Conservation (phyloP, 805 yeast genomes). For the Spencermartinsiella europaea region DNA sequence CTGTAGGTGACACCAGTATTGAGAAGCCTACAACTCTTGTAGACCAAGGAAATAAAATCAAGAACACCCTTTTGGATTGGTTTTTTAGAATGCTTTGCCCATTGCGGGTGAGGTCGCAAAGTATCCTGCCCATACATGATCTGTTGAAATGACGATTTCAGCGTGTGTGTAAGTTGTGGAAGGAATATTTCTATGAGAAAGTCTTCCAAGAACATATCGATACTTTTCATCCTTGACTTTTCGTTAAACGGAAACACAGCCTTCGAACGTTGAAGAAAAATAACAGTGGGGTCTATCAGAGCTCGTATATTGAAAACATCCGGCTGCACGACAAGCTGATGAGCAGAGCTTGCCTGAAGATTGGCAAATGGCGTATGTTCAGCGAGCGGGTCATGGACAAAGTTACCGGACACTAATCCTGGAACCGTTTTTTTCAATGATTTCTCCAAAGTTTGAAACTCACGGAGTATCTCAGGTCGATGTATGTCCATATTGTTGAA, state of each 20-base stretch:
- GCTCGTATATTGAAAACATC: constrained; percentile 76
- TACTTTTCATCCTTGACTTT: constrained; percentile 20
- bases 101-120: constrained; percentile 31
- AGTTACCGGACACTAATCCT: constrained; percentile 44
- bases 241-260: constrained; percentile 32
- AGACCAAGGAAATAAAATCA: constrained; percentile 44
- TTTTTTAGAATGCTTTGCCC: constrained; percentile 25
- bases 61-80: constrained; percentile 39
- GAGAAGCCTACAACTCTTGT: constrained; percentile 45
- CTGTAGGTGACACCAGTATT: constrained; percentile 60
- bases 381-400: constrained; percentile 30
- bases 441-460: constrained; percentile 37
- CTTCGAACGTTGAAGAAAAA: constrained; percentile 58
- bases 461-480: constrained; percentile 20
- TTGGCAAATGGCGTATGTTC: constrained; percentile 33
- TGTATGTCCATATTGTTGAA: constrained; percentile 31
- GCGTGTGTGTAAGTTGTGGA: constrained; percentile 54
- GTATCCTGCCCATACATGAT: constrained; percentile 39
- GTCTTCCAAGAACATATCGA: constrained; percentile 45
- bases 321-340: constrained; percentile 62
- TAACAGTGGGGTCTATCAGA: constrained; percentile 64
- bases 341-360: constrained; percentile 52
- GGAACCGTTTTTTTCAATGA: constrained; percentile 64
- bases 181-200: constrained; percentile 64
- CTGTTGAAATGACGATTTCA: constrained; percentile 48